These are phyloP conservation scores for Vairimorpha apis DNA, from an alignment of 371 early-diverging fungal genomes.

Conservation along the genomic window DNA sequence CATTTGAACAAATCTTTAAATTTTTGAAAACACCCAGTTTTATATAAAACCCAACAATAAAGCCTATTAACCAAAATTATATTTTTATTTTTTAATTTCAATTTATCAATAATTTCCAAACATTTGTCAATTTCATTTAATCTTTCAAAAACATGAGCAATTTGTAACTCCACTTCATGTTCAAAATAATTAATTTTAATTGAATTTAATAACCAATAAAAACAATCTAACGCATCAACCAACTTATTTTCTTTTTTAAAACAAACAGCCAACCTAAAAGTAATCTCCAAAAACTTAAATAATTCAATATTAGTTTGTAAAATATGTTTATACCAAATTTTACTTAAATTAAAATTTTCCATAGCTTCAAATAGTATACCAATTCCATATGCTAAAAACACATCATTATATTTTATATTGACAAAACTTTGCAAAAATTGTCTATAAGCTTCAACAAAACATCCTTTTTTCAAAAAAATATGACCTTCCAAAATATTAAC, in stretches of 20 bases:
- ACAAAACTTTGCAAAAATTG: conserved; percentile 14
- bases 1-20: background rate
- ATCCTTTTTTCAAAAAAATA: background rate
- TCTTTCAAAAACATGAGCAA: conserved; percentile 31
- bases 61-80: background rate
- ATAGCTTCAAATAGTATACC: conserved; percentile 18
- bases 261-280: conserved; percentile 29
- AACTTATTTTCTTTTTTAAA: conserved; percentile 28
- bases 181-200: background rate
- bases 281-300: conserved; percentile 20
- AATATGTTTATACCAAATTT: conserved; percentile 14
- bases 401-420: conserved; percentile 9
- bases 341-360: conserved; percentile 16
- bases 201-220: conserved; percentile 1
- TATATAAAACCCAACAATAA: background rate
- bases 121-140: background rate
- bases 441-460: conserved; percentile 10
- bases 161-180: conserved; percentile 12
- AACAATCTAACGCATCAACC: conserved; percentile 9
- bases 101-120: background rate
- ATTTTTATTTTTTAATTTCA: background rate
- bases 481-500: conserved; percentile 15
- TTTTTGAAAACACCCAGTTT: background rate
- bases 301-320: conserved; percentile 11
- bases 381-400: conserved; percentile 26